phyloP scores from a whole-genome alignment of 768 basidiomycete genomes.

The Saitozyma podzolica region DNA sequence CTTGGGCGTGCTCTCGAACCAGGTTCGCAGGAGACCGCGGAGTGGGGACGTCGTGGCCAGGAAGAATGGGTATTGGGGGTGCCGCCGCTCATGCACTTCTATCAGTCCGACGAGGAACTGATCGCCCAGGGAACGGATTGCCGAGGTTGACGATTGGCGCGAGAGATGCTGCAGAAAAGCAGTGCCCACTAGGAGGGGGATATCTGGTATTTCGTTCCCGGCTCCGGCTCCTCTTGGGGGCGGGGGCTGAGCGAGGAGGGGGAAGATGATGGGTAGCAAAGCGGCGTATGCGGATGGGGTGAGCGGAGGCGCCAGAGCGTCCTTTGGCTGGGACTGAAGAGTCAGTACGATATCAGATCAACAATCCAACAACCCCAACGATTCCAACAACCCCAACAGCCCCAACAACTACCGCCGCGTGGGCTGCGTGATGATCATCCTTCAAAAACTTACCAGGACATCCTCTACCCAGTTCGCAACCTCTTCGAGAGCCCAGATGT shows the following conservation, averaged over 20 bases:
- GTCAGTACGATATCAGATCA: no score
- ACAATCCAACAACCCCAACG: no score
- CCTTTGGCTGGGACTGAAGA: slow-evolving; percentile 30
- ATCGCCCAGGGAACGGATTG: slow-evolving; percentile 66
- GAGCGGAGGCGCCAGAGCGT: slow-evolving; percentile 35
- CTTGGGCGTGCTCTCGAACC: slow-evolving; percentile 76
- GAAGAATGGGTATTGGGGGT: slow-evolving; percentile 42
- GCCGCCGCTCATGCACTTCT: slow-evolving; percentile 59
- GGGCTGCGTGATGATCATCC: no score
- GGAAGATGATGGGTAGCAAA: slow-evolving; percentile 49
- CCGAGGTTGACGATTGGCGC: slow-evolving; percentile 62
- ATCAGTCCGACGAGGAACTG: slow-evolving; percentile 73
- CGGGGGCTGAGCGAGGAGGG: slow-evolving; percentile 52
- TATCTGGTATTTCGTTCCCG: slow-evolving; percentile 21
- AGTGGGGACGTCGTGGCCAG: slow-evolving; percentile 24
- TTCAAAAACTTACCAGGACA: slow-evolving; percentile 33
- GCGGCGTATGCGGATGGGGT: slow-evolving; percentile 41
- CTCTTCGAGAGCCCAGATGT: slow-evolving; percentile 40
- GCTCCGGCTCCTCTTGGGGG: background rate
- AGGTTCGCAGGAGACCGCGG: slow-evolving; percentile 55
- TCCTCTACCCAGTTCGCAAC: slow-evolving; percentile 51
- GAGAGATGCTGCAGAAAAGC: slow-evolving; percentile 69
- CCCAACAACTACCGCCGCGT: no score
- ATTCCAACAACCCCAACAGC: no score
- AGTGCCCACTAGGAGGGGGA: slow-evolving; percentile 55